Conservation (phyloP, 2,329 filamentous ascomycete species). For the Delphinella strobiligena region DNA sequence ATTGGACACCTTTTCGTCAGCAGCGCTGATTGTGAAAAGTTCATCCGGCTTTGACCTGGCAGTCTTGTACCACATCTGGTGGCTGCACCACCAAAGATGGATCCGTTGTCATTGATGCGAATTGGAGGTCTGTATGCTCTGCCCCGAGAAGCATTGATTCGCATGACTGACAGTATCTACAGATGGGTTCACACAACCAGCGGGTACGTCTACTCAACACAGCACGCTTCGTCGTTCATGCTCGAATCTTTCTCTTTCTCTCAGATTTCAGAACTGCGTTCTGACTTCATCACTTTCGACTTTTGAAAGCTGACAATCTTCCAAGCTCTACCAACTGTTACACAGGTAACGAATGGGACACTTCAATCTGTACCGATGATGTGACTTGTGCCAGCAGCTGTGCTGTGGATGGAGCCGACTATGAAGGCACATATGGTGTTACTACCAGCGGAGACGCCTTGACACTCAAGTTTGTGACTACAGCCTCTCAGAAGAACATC, state of each 20-base stretch:
- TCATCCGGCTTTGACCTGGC: slow-evolving; percentile 29
- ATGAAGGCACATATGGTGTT: slow-evolving; percentile 34
- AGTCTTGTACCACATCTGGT: slow-evolving; percentile 27
- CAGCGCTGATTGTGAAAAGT: background rate
- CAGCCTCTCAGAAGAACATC: slow-evolving; percentile 30
- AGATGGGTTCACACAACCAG: slow-evolving; percentile 33
- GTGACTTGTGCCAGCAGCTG: slow-evolving; percentile 27
- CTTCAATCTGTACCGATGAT: slow-evolving; percentile 27
- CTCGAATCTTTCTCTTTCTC: too few relatives aligned
- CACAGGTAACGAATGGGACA: slow-evolving; percentile 32
- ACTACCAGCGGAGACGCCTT: slow-evolving; percentile 40
- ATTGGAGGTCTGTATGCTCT: slow-evolving; percentile 25
- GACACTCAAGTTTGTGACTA: slow-evolving; percentile 46
- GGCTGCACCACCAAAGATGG: slow-evolving; percentile 24
- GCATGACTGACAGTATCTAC: background rate
- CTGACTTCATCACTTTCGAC: too few relatives aligned
- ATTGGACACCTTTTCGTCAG: background rate
- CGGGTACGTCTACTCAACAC: too few relatives aligned
- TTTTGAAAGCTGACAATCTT: background rate
- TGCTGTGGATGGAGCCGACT: slow-evolving; percentile 31
- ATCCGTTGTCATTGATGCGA: slow-evolving; percentile 31
- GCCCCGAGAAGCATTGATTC: background rate
- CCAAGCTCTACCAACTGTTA: slow-evolving; percentile 35
- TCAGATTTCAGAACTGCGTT: too few relatives aligned
- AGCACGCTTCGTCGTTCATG: too few relatives aligned